Evolutionary conservation across 495 filamentous ascomycete genomes (phyloP).

Genomic region (Tirmania nivea): DNA sequence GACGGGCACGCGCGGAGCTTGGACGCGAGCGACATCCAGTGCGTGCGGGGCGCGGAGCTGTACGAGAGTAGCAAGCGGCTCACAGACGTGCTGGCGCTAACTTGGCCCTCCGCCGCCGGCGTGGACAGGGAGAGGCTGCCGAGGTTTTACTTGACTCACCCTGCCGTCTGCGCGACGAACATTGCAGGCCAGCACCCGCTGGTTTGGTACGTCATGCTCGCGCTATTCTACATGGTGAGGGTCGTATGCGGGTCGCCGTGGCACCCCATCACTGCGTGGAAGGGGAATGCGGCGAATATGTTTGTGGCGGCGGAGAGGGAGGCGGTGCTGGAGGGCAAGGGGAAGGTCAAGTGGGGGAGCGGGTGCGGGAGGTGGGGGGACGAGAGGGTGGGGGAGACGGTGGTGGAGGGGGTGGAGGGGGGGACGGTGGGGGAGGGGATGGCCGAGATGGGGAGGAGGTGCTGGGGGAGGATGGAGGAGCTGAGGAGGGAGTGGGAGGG

Average conservation of each 20-base stretch:
- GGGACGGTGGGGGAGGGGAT: not conserved
- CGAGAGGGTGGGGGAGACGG: not conserved
- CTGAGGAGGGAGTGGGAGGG: not conserved
- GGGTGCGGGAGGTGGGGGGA: not conserved
- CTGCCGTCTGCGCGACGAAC: constrained; percentile 61
- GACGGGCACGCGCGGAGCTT: constrained; percentile 41
- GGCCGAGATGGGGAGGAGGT: not conserved
- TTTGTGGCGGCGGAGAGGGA: constrained; percentile 61
- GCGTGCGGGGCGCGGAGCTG: constrained; percentile 32
- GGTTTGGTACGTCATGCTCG: constrained; percentile 40
- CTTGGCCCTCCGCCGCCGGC: constrained; percentile 37
- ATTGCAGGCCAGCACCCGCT: constrained; percentile 50
- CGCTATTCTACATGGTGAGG: constrained; percentile 48
- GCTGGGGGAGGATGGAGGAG: not conserved
- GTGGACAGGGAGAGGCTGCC: constrained; percentile 20
- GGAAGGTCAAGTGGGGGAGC: not conserved
- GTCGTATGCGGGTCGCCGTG: constrained; percentile 60
- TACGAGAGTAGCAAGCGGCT: constrained; percentile 78
- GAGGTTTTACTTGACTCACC: constrained; percentile 57
- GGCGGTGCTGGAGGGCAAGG: not conserved
- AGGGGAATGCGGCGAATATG: constrained; percentile 51
- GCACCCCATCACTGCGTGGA: constrained; percentile 55
- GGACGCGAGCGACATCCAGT: constrained; percentile 52
- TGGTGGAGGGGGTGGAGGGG: not conserved
- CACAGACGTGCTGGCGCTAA: constrained; percentile 62